Conservation (phyloP, 345 rosid genomes). For the Atalantia buxifolia region DNA sequence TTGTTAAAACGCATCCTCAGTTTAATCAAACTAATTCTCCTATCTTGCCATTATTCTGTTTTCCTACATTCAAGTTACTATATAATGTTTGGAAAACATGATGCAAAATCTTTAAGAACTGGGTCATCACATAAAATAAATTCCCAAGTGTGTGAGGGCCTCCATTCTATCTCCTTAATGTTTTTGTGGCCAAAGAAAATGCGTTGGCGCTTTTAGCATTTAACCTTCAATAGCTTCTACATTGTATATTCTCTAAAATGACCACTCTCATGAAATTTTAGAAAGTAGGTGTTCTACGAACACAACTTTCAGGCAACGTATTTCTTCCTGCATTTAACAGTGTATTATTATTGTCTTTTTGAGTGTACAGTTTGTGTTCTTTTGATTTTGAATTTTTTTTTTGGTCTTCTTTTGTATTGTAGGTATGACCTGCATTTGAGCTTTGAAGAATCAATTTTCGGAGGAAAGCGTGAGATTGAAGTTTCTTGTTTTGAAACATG, state of each 20-base stretch:
- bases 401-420: conserved; percentile 9
- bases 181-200: background rate
- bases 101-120: background rate
- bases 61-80: background rate
- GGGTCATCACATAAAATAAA: background rate
- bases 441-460: conserved; percentile 87
- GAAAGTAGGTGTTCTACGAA: background rate
- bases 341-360: background rate
- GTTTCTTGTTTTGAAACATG: conserved; percentile 68
- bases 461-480: conserved; percentile 63
- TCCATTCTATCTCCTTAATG: background rate
- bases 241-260: background rate
- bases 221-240: background rate
- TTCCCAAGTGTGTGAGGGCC: background rate
- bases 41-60: background rate
- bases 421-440: conserved; percentile 75
- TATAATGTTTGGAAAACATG: background rate
- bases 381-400: background rate
- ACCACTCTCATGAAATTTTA: background rate
- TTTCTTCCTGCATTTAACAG: background rate
- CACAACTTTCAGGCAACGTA: background rate
- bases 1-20: background rate
- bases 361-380: background rate
- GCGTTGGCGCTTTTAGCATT: background rate
- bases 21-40: background rate